phyloP scores from a whole-genome alignment of 139 green algal genomes.

The Bryopsis sp. region DNA sequence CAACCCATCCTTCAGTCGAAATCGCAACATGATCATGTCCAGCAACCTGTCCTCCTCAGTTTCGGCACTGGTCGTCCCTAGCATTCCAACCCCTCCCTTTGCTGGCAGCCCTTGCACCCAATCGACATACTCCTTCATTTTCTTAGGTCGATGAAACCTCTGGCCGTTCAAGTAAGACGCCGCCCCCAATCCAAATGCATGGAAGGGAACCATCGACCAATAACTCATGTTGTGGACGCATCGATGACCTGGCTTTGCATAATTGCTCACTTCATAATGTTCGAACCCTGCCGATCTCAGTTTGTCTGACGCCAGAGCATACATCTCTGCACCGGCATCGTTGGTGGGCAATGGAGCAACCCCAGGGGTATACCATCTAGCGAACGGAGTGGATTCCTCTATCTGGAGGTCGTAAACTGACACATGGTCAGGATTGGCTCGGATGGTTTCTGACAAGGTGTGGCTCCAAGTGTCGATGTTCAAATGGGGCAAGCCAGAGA shows the following conservation, averaged over 20 bases:
- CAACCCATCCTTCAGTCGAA: conserved; percentile 66
- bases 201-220: conserved; percentile 63
- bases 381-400: conserved; percentile 87
- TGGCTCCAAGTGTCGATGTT: conserved; percentile 48
- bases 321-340: conserved; percentile 67
- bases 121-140: conserved; percentile 54
- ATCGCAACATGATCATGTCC: conserved; percentile 77
- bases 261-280: conserved; percentile 95
- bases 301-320: conserved; percentile 39
- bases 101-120: conserved; percentile 50
- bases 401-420: conserved; percentile 96
- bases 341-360: conserved; percentile 49
- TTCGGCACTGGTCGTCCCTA: background rate
- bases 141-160: conserved; percentile 61
- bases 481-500: conserved; percentile 73
- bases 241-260: conserved; percentile 57
- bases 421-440: conserved; percentile 62
- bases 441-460: conserved; percentile 54
- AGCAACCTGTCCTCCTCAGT: conserved; percentile 55
- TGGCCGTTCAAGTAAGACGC: conserved; percentile 60
- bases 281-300: conserved; percentile 69
- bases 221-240: conserved; percentile 89
- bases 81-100: background rate
- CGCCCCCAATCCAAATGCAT: conserved; percentile 84
- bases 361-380: conserved; percentile 53